Evolutionary conservation across 768 basidiomycete species (phyloP).

Genomic region (Leccinum barrowsii): DNA sequence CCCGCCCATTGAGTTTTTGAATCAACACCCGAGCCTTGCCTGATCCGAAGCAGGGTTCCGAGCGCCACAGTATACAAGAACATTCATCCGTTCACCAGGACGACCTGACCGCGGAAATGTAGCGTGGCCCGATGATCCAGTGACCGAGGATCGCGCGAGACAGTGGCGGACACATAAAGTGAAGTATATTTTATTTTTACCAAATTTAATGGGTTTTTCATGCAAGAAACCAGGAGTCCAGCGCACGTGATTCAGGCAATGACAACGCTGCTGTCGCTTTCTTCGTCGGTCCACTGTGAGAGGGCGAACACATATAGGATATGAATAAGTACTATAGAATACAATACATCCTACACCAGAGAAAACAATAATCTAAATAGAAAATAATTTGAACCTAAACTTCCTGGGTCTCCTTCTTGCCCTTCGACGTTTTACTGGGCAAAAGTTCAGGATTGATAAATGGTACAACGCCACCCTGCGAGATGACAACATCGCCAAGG

Average conservation of each 20-base stretch:
- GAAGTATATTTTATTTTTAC: too few relatives aligned
- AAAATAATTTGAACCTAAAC: conserved; percentile 29
- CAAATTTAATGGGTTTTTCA: too few relatives aligned
- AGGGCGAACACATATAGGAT: conserved; percentile 1
- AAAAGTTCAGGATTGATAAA: conserved; percentile 50
- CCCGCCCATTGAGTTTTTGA: too few relatives aligned
- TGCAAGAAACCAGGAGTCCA: too few relatives aligned
- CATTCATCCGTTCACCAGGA: too few relatives aligned
- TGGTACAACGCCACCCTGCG: conserved; percentile 58
- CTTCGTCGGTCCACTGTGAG: too few relatives aligned
- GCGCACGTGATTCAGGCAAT: too few relatives aligned
- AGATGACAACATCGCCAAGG: conserved; percentile 51
- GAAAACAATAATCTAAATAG: conserved; percentile 17
- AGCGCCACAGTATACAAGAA: background rate
- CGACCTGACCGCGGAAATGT: background rate
- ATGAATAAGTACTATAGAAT: conserved; percentile 32
- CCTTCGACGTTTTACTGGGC: conserved; percentile 50
- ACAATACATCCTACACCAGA: conserved; percentile 30
- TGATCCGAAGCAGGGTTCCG: background rate
- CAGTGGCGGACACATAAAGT: too few relatives aligned
- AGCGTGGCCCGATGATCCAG: background rate
- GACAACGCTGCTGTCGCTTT: too few relatives aligned
- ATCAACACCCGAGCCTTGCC: too few relatives aligned
- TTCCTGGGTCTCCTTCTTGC: conserved; percentile 50
- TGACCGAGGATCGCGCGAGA: background rate